Percentiles rank a stretch among this genome's conserved stretches.
Conservation (phyloP, 768 basidiomycete species). For the Agrocybe praecox region DNA sequence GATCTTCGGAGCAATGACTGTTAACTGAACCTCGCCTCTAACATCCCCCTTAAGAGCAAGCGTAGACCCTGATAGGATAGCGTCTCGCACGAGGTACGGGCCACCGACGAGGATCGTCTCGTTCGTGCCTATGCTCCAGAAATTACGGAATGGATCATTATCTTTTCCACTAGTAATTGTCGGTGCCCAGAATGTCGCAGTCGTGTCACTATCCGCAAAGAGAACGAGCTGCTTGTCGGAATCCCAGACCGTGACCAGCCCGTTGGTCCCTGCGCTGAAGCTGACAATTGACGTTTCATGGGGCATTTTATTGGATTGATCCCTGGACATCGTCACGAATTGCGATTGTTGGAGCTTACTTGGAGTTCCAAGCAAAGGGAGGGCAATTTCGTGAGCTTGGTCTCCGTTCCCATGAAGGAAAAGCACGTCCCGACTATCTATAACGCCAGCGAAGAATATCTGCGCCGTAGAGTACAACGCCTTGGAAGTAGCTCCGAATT, state of each 20-base stretch:
- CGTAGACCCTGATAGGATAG: slow-evolving; percentile 44
- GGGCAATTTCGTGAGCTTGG: slow-evolving; percentile 56
- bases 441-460: slow-evolving; percentile 65
- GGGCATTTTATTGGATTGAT: too few species aligned
- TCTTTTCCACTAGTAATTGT: slow-evolving; percentile 46
- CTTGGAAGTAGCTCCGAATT: slow-evolving; percentile 59
- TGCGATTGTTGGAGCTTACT: slow-evolving; percentile 30
- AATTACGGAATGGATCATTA: slow-evolving; percentile 51
- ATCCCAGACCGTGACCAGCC: slow-evolving; percentile 66
- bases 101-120: slow-evolving; percentile 65
- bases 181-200: slow-evolving; percentile 78
- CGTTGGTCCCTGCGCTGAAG: slow-evolving; percentile 56
- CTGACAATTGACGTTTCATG: slow-evolving; percentile 45
- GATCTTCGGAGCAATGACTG: slow-evolving; percentile 59
- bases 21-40: slow-evolving; percentile 54
- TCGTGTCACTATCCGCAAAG: slow-evolving; percentile 65
- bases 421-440: slow-evolving; percentile 63
- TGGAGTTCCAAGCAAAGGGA: slow-evolving; percentile 48
- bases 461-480: slow-evolving; percentile 73
- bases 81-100: slow-evolving; percentile 64
- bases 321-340: slow-evolving; percentile 28
- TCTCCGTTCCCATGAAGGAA: slow-evolving; percentile 58
- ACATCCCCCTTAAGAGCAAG: slow-evolving; percentile 73
- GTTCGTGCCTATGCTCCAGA: slow-evolving; percentile 77
- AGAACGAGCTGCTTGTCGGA: slow-evolving; percentile 67